These are phyloP conservation scores for Groenewaldozyma auringiensis DNA, from an alignment of 1,139 yeast species.

Conservation along the genomic window DNA sequence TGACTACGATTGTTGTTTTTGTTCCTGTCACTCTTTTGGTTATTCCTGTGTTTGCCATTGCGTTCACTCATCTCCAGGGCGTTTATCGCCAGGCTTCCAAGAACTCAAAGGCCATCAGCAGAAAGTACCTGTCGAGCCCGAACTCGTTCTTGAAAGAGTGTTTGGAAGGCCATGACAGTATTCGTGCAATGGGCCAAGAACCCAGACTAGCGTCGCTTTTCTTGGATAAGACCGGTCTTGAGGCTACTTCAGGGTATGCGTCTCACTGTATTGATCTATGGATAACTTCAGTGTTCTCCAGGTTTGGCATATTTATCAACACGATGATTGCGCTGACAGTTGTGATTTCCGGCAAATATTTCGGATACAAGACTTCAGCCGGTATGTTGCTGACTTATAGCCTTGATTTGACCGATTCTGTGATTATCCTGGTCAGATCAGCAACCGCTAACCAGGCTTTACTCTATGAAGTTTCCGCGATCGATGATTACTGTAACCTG, in stretches of 20 bases:
- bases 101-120: slow-evolving; percentile 70
- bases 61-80: slow-evolving; percentile 75
- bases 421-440: not conserved
- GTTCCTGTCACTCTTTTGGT: not conserved
- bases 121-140: slow-evolving; percentile 65
- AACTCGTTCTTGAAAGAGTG: slow-evolving; percentile 74
- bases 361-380: not conserved
- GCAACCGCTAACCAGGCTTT: not conserved
- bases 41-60: not conserved
- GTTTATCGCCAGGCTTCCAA: slow-evolving; percentile 71
- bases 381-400: not conserved
- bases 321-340: not conserved
- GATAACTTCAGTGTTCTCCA: slow-evolving; percentile 36
- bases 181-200: slow-evolving; percentile 48
- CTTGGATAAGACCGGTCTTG: slow-evolving; percentile 34
- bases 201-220: slow-evolving; percentile 18
- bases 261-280: slow-evolving; percentile 44
- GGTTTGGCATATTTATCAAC: not conserved
- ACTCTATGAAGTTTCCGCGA: not conserved
- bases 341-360: not conserved
- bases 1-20: not conserved
- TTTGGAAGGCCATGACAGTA: slow-evolving; percentile 60
- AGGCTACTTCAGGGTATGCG: slow-evolving; percentile 50
- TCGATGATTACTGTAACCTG: not conserved
- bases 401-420: not conserved